Base-by-base conservation (phyloP, 805 yeast species). In the Kodamaea restingae region DNA sequence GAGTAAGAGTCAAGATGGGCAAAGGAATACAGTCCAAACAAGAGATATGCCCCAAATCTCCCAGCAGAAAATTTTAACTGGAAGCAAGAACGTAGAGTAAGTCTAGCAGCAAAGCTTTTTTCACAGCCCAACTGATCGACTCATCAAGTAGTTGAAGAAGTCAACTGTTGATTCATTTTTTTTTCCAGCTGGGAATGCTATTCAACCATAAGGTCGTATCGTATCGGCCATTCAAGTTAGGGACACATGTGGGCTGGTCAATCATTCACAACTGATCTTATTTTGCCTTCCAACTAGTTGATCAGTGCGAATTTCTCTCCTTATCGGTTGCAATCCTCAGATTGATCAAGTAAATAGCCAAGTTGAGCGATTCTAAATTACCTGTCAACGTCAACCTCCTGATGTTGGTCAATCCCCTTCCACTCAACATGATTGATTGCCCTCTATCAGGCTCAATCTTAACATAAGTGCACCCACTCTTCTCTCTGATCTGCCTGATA, bases 401-500 rank as follows among this genome's bases (percentile, higher is more conserved):
- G 41, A 68, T 64, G 41, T 55, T 67, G 7, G 70, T 65, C 40
- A 67, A 53, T 5, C 74, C 74, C 41, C 54, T 62, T 7, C 71
- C 72, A 25, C 68, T 67, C 33, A 68, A 54, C 65, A 68, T 59
- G 42, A 68, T 61, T 7, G 69, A 58, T 48, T 82, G 86, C 24
- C 70, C 62, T 17, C 65, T 63, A 41, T 78, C 82, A 1, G 76
- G 79, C 46, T 79, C 85, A 39, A 88, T 83, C 46, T 78, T 76
- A 18, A 88, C 85, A 42, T 81, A 80, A 33, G 87, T 76, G 22
- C 74, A 69, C 3, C 95, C 91, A 15, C 91, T 78, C 20, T 77
- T 70, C 43, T 80, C 81, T 45, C 91, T 74, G 36, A 88, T 80
- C 45, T 84, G 87, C 52, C 80, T 83, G 42, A 88, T 81, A 49